Evolutionary conservation across 2,329 filamentous ascomycete species (phyloP), one percentile per base, ranked within the genome.

Genomic region (Fusarium anthophilum): DNA sequence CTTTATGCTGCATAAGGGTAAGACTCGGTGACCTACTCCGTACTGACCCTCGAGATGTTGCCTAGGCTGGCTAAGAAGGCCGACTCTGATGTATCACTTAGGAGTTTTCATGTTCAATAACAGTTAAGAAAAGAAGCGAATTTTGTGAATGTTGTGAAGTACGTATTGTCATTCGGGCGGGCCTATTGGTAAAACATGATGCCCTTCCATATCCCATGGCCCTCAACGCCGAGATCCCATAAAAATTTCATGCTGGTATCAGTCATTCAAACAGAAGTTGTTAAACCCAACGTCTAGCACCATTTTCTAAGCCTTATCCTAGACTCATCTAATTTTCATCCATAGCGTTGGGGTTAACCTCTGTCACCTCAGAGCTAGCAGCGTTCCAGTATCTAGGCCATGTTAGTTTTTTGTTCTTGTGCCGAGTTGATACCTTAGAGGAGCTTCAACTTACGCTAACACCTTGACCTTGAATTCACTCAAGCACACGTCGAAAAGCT

Each of bases 401-500:
- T 51, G 26, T 73, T 60, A 63, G 47, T 73, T 18, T 24, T 30
- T 79, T 72, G 20, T 32, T 48, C 20, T 24, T 11, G 18, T 20
- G 24, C 18, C 26, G 13, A 14, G 18, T 37, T 37, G 14, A 20
- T 32, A 15, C 30, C 35, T 32, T 15, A 24, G n/a, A 50, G 24
- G 13, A 17, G 39, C 41, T 26, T 12, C 71, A 45, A 87, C 88
- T 82, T 88, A 92, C 80, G 95, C 95, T 82, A 93, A 85, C 75
- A 97, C 85, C 79, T 91, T 88, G 66, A 99, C 91, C 82, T 88
- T 92, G 86, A 99, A 99, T 85, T 98, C 95, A 66, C 94, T 94
- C 84, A 96, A 90, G 72, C 93, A 94, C 65, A 98, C 90, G 60
- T 94, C 93, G 84, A 99, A 98, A 79, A 98, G 88, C 90, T 98